Base-by-base conservation (phyloP, 1,284 basidiomycete genomes). In the Naganishia liquefaciens region DNA sequence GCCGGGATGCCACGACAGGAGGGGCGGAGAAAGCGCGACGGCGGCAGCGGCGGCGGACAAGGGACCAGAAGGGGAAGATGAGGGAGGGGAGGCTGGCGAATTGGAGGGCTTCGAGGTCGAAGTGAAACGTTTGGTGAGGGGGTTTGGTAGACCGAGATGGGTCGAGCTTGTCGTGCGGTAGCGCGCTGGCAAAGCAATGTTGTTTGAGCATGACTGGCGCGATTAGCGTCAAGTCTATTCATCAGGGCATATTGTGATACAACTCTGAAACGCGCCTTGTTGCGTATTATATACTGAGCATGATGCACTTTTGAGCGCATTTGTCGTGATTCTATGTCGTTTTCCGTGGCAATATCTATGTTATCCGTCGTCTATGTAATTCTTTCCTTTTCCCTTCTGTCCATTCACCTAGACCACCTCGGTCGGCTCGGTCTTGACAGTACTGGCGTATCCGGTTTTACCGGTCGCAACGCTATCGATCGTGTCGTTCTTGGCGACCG, bases 111-210 rank as follows among this genome's bases (percentile, higher is more conserved):
- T 40, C 27, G 57, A 60, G 33, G 7, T 21, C 46, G 57, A 50
- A 25, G 57, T 60, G 6, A 60, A 40, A 46, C 57, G 47, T 23
- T 40, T 60, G 27, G 46, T 50, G 4, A 28, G 57, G 19, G 49
- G 46, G 21, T 50, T 50, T 49, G 57, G 46, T 13, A 46, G 57
- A 9, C 33, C 57, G 39, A 21, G 46, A 9, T 60, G 57, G 57
- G 33, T 60, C n/a, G 57, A 60, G 33, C 25, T 60, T 3, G 46
- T 47, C 40, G 57, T 50, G 15, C 30, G 39, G 23, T 60, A 60
- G 46, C 49, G 33, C 33, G 33, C 13, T 13, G 33, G 33, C 33
- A 13, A 10, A 13, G 33, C 9, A 37, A 13, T 37, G 33, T 37
- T 13, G 33, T 33, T 13, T 37, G 33, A 13, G 13, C 1, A 5